Percentiles rank a stretch among this genome's conserved stretches.
phyloP scores from a whole-genome alignment of 116 monocot species.

The Papilionanthe hybrid region DNA sequence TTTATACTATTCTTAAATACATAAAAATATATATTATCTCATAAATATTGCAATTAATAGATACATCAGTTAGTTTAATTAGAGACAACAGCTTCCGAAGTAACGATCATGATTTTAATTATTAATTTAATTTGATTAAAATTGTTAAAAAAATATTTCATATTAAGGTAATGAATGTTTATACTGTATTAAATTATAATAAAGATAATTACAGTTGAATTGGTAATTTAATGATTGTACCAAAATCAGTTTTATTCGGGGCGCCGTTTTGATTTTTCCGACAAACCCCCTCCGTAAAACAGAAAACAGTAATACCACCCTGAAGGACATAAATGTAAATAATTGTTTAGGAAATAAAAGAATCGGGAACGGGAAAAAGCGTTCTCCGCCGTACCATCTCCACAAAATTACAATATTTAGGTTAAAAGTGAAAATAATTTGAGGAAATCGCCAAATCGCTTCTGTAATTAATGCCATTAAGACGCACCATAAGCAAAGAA shows the following conservation, averaged over 20 bases:
- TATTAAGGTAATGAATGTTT: too few species aligned
- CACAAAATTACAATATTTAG: not conserved
- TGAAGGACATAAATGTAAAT: not conserved
- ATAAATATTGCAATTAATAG: too few species aligned
- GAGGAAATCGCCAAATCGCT: not conserved
- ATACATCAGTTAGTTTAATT: too few species aligned
- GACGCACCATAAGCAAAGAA: not conserved
- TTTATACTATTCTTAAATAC: too few species aligned
- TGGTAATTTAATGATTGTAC: too few species aligned
- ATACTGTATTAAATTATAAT: too few species aligned
- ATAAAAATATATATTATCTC: too few species aligned
- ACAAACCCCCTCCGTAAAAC: not conserved
- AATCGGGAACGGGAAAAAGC: not conserved
- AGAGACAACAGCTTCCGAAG: too few species aligned
- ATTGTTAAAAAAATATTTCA: too few species aligned
- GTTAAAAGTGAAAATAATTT: not conserved
- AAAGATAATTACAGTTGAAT: too few species aligned
- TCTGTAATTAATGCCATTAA: slow-evolving; percentile 11
- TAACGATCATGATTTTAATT: too few species aligned
- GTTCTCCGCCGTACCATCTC: slow-evolving; percentile 3
- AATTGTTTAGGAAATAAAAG: not conserved
- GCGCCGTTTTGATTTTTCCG: not conserved
- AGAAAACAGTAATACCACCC: not conserved
- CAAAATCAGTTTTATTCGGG: not conserved
- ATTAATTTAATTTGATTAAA: too few species aligned